Percentiles rank a stretch among this genome's conserved stretches.
Evolutionary conservation across 1,139 yeast genomes (phyloP).

Genomic region (Blastobotrys apis): DNA sequence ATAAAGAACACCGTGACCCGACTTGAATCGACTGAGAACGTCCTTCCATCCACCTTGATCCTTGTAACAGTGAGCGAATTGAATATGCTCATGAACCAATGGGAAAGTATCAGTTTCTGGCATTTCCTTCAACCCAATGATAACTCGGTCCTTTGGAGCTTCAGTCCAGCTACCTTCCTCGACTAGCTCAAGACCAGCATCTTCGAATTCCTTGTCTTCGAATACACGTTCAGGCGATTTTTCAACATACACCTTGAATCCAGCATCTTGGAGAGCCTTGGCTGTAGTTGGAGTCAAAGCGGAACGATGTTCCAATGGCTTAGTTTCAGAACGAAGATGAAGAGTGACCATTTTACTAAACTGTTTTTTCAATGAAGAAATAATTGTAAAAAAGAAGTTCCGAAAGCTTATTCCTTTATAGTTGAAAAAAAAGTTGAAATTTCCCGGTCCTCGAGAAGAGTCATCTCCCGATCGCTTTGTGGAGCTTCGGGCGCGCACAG

Average conservation of each 20-base stretch:
- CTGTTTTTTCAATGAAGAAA: neutral
- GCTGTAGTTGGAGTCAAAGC: conserved; percentile 92
- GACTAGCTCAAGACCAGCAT: conserved; percentile 79
- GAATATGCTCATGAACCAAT: conserved; percentile 89
- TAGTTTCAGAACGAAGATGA: conserved; percentile 89
- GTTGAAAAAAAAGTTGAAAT: too few species aligned
- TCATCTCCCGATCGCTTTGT: too few species aligned
- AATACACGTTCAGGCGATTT: conserved; percentile 82
- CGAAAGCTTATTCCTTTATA: too few species aligned
- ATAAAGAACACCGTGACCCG: conserved; percentile 84
- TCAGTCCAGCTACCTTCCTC: conserved; percentile 89
- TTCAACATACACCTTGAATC: conserved; percentile 84
- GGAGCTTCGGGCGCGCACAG: too few species aligned
- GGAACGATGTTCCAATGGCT: conserved; percentile 96
- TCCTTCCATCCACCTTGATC: conserved; percentile 97
- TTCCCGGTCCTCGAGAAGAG: too few species aligned
- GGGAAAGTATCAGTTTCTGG: conserved; percentile 90
- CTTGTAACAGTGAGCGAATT: conserved; percentile 98
- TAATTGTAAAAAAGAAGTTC: neutral
- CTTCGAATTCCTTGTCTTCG: conserved; percentile 64
- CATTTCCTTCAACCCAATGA: conserved; percentile 90
- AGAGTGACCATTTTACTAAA: conserved; percentile 39
- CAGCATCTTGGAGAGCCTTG: conserved; percentile 77
- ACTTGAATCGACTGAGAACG: conserved; percentile 81
- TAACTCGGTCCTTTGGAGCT: conserved; percentile 87